A percentile compares a stretch with the other conserved stretches of the same genome.
These are phyloP conservation scores for Punctularia strigosozonata DNA, from an alignment of 768 basidiomycete species.

Conservation along the genomic window DNA sequence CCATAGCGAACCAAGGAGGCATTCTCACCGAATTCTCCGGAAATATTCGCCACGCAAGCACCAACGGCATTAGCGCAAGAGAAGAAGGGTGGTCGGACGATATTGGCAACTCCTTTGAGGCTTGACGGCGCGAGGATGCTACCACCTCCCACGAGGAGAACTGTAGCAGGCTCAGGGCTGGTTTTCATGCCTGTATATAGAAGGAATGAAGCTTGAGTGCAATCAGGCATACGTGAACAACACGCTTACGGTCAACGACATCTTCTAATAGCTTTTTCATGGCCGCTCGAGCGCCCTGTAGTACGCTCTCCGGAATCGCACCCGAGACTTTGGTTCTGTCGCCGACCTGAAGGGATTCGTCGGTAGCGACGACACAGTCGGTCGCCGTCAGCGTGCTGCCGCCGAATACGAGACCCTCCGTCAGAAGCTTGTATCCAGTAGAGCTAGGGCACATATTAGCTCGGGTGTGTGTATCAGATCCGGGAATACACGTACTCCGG, in stretches of 20 bases:
- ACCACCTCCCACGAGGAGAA: slow-evolving; percentile 57
- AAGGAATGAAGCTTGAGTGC: background rate
- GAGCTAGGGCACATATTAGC: background rate
- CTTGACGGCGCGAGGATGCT: slow-evolving; percentile 42
- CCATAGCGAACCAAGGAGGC: background rate
- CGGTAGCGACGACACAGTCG: slow-evolving; percentile 38
- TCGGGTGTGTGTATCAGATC: no score
- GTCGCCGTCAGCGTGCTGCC: slow-evolving; percentile 48
- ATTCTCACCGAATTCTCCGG: slow-evolving; percentile 16
- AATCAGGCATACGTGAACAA: background rate
- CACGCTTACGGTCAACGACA: slow-evolving; percentile 27
- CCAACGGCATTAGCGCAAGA: slow-evolving; percentile 53
- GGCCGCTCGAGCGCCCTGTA: slow-evolving; percentile 24
- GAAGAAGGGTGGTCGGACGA: slow-evolving; percentile 26
- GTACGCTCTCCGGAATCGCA: slow-evolving; percentile 10
- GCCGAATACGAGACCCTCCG: slow-evolving; percentile 42
- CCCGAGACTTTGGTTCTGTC: slow-evolving; percentile 11
- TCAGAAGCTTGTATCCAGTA: slow-evolving; percentile 34
- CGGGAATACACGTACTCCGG: slow-evolving; percentile 56
- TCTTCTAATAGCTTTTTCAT: slow-evolving; percentile 34
- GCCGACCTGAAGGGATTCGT: slow-evolving; percentile 9
- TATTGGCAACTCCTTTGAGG: slow-evolving; percentile 25
- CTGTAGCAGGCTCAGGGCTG: slow-evolving; percentile 38
- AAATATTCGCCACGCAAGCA: slow-evolving; percentile 33
- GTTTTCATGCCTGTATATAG: slow-evolving; percentile 43